These are phyloP conservation scores for Aspergillus brasiliensis DNA, from an alignment of 2,329 filamentous ascomycete genomes.

Conservation along the genomic window DNA sequence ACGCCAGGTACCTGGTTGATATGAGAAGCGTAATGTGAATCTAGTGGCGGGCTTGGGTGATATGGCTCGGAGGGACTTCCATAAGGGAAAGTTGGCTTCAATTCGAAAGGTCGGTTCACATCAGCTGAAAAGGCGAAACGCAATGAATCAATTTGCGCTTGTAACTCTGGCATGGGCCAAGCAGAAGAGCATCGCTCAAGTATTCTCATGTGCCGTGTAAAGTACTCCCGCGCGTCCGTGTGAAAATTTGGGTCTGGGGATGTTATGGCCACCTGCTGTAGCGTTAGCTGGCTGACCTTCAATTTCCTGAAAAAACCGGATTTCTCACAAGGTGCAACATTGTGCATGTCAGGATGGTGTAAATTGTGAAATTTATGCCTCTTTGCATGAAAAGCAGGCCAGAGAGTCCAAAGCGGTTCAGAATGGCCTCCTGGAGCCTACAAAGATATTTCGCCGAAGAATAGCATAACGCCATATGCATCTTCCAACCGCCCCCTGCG, in stretches of 20 bases:
- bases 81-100: conserved; percentile 86
- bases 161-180: conserved; percentile 88
- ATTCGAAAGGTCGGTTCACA: conserved; percentile 77
- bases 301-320: neutral
- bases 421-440: conserved; percentile 79
- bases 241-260: conserved; percentile 90
- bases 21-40: conserved; percentile 54
- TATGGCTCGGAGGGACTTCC: conserved; percentile 72
- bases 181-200: conserved; percentile 79
- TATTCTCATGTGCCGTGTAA: conserved; percentile 90
- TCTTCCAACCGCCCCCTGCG: conserved; percentile 77
- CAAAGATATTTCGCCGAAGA: conserved; percentile 82
- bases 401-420: conserved; percentile 73
- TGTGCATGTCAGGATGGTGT: conserved; percentile 84
- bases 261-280: conserved; percentile 76
- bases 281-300: neutral
- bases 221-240: conserved; percentile 81
- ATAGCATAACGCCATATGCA: conserved; percentile 84
- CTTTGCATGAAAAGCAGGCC: conserved; percentile 90
- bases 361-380: conserved; percentile 95
- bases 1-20: conserved; percentile 51
- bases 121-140: conserved; percentile 91
- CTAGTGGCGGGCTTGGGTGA: conserved; percentile 63
- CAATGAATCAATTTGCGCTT: conserved; percentile 84
- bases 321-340: conserved; percentile 84